Evolutionary conservation across 208 protist species (phyloP).

Genomic region (Acanthamoeba quina): DNA sequence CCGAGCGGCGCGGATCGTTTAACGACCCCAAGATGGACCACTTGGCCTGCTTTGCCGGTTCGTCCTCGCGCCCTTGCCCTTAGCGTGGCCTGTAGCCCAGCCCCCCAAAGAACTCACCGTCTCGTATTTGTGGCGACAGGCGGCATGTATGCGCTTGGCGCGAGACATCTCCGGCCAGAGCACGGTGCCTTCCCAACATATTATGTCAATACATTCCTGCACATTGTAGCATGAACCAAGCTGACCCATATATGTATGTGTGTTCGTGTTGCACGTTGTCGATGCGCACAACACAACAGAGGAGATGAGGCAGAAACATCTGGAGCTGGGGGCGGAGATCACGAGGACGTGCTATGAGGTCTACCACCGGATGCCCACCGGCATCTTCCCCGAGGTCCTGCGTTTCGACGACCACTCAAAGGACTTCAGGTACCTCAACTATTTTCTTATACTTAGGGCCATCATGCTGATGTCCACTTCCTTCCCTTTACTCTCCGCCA

Average conservation of each 20-base stretch:
- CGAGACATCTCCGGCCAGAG: not conserved
- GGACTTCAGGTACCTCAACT: conserved; percentile 1
- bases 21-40: conserved; percentile 75
- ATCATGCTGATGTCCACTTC: not conserved
- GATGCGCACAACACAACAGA: not conserved
- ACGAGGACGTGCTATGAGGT: conserved; percentile 85
- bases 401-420: conserved; percentile 69
- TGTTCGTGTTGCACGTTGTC: too few relatives aligned
- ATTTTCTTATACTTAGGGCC: too few relatives aligned
- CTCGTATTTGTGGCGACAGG: not conserved
- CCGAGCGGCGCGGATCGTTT: not conserved
- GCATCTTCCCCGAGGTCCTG: conserved; percentile 86
- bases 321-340: conserved; percentile 79
- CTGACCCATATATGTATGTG: too few relatives aligned
- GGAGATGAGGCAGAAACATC: not conserved
- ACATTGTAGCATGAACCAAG: too few relatives aligned
- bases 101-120: too few relatives aligned
- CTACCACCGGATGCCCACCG: conserved; percentile 82
- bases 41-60: conserved; percentile 69
- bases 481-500: not conserved
- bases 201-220: not conserved
- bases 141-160: not conserved
- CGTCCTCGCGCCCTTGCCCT: not conserved
- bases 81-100: not conserved
- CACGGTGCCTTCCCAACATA: not conserved